Evolutionary conservation across 352 stramenopile genomes (phyloP).

Genomic region (Globisporangium paddicum): DNA sequence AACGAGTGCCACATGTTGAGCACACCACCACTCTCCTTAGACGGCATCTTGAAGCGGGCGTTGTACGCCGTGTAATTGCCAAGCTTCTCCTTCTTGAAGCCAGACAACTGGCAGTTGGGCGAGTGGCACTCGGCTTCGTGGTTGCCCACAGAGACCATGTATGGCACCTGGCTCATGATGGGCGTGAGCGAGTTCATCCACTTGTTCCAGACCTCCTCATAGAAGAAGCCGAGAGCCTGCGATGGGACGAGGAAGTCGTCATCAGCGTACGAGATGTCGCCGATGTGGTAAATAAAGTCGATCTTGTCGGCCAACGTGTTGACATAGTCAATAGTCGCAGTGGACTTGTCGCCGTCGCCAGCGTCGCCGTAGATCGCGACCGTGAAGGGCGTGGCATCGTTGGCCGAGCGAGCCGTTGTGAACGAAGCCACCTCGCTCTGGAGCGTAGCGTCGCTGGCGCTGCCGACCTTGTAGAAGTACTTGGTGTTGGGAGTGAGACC

Average conservation of each 20-base stretch:
- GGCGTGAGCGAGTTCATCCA: constrained; percentile 69
- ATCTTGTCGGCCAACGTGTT: constrained; percentile 17
- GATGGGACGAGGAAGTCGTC: constrained; percentile 17
- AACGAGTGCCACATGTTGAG: constrained; percentile 91
- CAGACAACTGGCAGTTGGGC: constrained; percentile 43
- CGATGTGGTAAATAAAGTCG: constrained; percentile 66
- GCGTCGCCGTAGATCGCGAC: constrained; percentile 54
- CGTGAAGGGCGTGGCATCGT: constrained; percentile 31
- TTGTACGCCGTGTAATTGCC: constrained; percentile 87
- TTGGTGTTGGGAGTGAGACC: constrained; percentile 26
- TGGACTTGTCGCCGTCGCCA: constrained; percentile 36
- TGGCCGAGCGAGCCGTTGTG: constrained; percentile 19
- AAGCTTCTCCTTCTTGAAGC: constrained; percentile 45
- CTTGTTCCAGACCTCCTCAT: constrained; percentile 84
- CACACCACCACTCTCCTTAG: constrained; percentile 39
- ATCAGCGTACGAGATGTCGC: constrained; percentile 57
- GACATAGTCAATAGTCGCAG: constrained; percentile 23
- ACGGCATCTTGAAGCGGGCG: constrained; percentile 83
- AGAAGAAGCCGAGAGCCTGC: constrained; percentile 58
- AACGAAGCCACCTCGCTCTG: constrained; percentile 27
- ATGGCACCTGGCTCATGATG: constrained; percentile 51
- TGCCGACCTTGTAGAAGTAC: constrained; percentile 56
- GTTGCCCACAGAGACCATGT: constrained; percentile 84
- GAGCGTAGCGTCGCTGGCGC: constrained; percentile 13
- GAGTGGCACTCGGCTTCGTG: constrained; percentile 88